A percentile compares a stretch with the other conserved stretches of the same genome.
Evolutionary conservation across 306 rosid species (phyloP).

Genomic region (Lablab purpureus): DNA sequence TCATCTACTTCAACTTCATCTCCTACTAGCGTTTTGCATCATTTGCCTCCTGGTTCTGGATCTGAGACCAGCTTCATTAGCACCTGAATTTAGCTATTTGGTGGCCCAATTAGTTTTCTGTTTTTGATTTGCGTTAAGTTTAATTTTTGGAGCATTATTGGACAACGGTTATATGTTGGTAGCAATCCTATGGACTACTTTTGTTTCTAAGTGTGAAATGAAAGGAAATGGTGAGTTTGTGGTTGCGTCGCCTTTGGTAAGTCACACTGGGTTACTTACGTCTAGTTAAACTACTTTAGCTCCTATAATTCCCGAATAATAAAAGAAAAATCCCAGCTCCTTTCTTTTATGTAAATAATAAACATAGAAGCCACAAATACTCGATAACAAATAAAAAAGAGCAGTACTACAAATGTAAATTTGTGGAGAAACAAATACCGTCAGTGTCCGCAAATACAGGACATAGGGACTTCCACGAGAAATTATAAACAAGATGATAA

Average conservation of each 20-base stretch:
- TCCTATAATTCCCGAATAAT: neutral
- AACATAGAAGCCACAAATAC: neutral
- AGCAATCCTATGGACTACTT: slow-evolving; percentile 4
- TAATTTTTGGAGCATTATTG: slow-evolving; percentile 38
- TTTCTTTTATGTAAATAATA: neutral
- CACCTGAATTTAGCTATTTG: slow-evolving; percentile 46
- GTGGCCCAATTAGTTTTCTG: neutral
- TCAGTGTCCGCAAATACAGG: neutral
- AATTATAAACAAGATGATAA: no score
- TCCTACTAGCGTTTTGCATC: slow-evolving; percentile 88
- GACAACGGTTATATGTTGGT: slow-evolving; percentile 21
- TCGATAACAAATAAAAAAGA: neutral
- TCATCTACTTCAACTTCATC: slow-evolving; percentile 78
- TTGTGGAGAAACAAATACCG: no score
- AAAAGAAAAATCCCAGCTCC: no score
- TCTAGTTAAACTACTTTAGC: neutral
- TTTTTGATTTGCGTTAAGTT: neutral
- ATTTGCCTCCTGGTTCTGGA: slow-evolving; percentile 65
- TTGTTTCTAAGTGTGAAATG: slow-evolving; percentile 6
- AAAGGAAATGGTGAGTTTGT: slow-evolving; percentile 7
- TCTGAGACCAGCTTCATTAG: slow-evolving; percentile 66
- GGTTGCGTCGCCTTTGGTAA: neutral
- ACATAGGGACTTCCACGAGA: neutral
- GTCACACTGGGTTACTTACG: neutral
- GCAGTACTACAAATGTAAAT: no score